Conservation (phyloP, 768 basidiomycete genomes). For the Galerina sulciceps region DNA sequence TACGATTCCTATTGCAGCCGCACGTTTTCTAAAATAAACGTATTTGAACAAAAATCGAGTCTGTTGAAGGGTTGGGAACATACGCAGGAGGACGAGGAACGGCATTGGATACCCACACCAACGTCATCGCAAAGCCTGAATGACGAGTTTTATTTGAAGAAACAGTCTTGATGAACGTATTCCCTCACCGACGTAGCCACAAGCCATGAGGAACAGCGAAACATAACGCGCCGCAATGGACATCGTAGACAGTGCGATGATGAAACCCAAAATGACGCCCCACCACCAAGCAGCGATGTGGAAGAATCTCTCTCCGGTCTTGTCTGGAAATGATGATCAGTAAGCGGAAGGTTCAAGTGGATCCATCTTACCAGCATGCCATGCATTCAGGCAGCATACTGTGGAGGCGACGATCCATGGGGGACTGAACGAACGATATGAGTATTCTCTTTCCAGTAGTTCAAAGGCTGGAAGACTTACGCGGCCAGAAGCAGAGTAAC, state of each 20-base stretch:
- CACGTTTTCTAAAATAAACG: conserved; percentile 41
- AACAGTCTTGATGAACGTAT: background rate
- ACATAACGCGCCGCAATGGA: conserved; percentile 59
- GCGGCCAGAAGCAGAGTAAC: conserved; percentile 63
- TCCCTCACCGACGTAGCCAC: conserved; percentile 41
- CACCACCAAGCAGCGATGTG: conserved; percentile 63
- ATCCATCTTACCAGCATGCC: conserved; percentile 44
- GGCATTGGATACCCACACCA: conserved; percentile 68
- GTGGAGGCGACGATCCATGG: conserved; percentile 65
- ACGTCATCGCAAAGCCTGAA: conserved; percentile 46
- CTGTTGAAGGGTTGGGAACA: background rate
- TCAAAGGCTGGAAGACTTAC: conserved; percentile 36
- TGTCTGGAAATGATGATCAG: conserved; percentile 35
- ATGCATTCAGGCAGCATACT: conserved; percentile 53
- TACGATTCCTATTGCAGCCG: conserved; percentile 64
- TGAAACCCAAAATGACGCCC: conserved; percentile 62
- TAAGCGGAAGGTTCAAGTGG: background rate
- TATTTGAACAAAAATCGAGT: background rate
- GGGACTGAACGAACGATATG: conserved; percentile 41
- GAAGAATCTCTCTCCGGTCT: conserved; percentile 68
- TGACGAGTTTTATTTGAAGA: background rate
- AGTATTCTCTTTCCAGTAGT: background rate
- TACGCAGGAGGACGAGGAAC: conserved; percentile 58
- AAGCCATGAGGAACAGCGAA: conserved; percentile 66
- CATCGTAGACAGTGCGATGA: conserved; percentile 61